phyloP scores from a whole-genome alignment of 2,329 filamentous ascomycete genomes.

The Talaromyces sp. region DNA sequence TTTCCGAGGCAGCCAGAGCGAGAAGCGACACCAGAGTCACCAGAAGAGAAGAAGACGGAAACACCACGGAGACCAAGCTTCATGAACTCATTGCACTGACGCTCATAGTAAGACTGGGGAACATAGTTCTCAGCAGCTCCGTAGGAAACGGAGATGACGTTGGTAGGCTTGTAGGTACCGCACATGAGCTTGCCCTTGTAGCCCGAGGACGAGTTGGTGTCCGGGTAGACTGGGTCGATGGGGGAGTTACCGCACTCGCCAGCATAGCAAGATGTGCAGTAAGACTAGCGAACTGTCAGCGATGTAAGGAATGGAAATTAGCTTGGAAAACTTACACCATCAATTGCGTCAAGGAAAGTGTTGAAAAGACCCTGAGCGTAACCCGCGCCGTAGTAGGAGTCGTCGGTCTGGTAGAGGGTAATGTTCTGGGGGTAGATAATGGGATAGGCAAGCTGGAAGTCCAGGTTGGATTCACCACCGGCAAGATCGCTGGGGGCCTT shows the following conservation, averaged over 20 bases:
- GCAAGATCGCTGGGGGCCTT: constrained; percentile 33
- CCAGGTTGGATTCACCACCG: constrained; percentile 48
- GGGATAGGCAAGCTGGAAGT: constrained; percentile 52
- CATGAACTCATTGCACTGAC: constrained; percentile 35
- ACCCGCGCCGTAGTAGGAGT: constrained; percentile 35
- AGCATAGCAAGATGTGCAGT: constrained; percentile 49
- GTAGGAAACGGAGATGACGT: constrained; percentile 56
- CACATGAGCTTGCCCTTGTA: constrained; percentile 44
- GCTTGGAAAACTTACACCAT: constrained; percentile 30
- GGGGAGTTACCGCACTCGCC: constrained; percentile 47
- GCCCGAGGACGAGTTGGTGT: constrained; percentile 28
- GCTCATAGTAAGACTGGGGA: constrained; percentile 50
- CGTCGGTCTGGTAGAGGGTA: constrained; percentile 49
- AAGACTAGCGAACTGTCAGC: constrained; percentile 27
- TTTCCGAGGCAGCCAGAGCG: constrained; percentile 9
- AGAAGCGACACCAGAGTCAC: constrained; percentile 22
- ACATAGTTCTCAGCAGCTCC: constrained; percentile 51
- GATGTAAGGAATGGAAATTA: background rate
- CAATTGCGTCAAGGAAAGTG: constrained; percentile 50
- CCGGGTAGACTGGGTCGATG: constrained; percentile 50
- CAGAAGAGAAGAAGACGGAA: constrained; percentile 26
- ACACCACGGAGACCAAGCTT: constrained; percentile 37
- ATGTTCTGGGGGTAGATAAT: constrained; percentile 50
- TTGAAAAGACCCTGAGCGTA: constrained; percentile 32
- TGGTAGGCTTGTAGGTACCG: constrained; percentile 40